phyloP scores from a whole-genome alignment of 1,284 basidiomycete species.

The Leccinum pseudoinsigne region DNA sequence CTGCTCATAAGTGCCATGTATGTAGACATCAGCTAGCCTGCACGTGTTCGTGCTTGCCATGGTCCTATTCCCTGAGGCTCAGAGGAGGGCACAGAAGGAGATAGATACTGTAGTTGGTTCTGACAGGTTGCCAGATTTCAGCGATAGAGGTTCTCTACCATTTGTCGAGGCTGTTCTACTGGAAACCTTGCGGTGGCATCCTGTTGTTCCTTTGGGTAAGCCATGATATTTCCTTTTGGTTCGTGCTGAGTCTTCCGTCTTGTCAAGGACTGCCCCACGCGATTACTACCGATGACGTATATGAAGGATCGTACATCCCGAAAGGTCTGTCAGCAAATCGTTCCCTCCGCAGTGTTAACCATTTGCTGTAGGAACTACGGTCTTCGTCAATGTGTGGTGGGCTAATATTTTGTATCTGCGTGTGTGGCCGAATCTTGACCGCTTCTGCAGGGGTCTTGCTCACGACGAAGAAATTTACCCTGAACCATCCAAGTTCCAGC shows the following conservation, averaged over 20 bases:
- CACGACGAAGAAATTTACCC: constrained; percentile 43
- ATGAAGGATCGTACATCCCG: constrained; percentile 43
- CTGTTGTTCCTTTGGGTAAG: constrained; percentile 47
- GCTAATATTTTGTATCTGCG: constrained; percentile 1
- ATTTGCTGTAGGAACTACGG: constrained; percentile 31
- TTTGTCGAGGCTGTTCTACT: constrained; percentile 52
- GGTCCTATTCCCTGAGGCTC: constrained; percentile 48
- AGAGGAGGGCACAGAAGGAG: constrained; percentile 44
- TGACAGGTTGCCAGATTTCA: constrained; percentile 41
- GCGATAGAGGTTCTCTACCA: constrained; percentile 39
- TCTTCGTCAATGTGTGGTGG: constrained; percentile 49
- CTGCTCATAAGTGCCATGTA: constrained; percentile 4
- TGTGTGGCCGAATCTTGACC: constrained; percentile 1
- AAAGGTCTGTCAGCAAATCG: constrained; percentile 26
- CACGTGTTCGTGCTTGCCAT: constrained; percentile 51
- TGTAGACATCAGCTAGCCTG: constrained; percentile 44
- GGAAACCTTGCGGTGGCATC: constrained; percentile 53
- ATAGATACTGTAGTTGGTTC: constrained; percentile 41
- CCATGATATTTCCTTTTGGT: constrained; percentile 4
- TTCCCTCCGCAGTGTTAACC: neutral
- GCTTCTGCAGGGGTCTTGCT: constrained; percentile 41
- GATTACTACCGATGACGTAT: constrained; percentile 43
- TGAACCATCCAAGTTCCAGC: constrained; percentile 44
- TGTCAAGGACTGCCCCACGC: constrained; percentile 43
- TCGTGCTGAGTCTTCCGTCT: neutral